Evolutionary conservation across 1,284 basidiomycete genomes (phyloP).

Genomic region (Leccinum huronense): DNA sequence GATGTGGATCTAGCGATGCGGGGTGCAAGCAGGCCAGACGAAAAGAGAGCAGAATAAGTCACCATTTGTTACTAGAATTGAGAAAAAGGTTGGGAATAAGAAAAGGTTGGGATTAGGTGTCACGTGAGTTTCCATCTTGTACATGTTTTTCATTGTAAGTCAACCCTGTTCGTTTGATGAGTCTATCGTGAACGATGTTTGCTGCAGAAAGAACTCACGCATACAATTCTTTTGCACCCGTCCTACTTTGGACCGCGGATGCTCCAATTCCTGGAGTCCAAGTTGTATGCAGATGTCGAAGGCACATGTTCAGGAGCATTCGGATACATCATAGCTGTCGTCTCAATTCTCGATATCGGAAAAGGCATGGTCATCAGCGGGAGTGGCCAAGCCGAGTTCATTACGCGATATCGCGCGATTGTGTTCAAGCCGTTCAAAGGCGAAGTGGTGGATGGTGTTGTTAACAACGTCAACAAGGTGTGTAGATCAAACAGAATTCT

Average conservation of each 20-base stretch:
- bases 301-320: conserved; percentile 96
- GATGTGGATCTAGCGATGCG: conserved; percentile 31
- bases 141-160: conserved; percentile 80
- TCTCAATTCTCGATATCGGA: conserved; percentile 85
- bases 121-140: neutral
- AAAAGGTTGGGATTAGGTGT: no score
- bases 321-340: conserved; percentile 97
- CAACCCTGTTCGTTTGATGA: neutral
- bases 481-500: conserved; percentile 23
- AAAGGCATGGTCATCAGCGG: conserved; percentile 90
- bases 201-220: conserved; percentile 87
- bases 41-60: conserved; percentile 59
- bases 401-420: conserved; percentile 87
- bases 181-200: neutral
- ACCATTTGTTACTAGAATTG: conserved; percentile 33
- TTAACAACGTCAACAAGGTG: conserved; percentile 95
- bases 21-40: conserved; percentile 57
- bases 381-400: conserved; percentile 92
- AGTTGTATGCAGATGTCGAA: conserved; percentile 95
- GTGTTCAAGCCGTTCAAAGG: conserved; percentile 99
- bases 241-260: conserved; percentile 98
- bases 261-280: conserved; percentile 88
- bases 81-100: no score
- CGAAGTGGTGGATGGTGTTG: conserved; percentile 96
- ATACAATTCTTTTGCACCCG: conserved; percentile 94